These are phyloP conservation scores for Yamadazyma ubonensis DNA, from an alignment of 805 yeast genomes.

Conservation along the genomic window DNA sequence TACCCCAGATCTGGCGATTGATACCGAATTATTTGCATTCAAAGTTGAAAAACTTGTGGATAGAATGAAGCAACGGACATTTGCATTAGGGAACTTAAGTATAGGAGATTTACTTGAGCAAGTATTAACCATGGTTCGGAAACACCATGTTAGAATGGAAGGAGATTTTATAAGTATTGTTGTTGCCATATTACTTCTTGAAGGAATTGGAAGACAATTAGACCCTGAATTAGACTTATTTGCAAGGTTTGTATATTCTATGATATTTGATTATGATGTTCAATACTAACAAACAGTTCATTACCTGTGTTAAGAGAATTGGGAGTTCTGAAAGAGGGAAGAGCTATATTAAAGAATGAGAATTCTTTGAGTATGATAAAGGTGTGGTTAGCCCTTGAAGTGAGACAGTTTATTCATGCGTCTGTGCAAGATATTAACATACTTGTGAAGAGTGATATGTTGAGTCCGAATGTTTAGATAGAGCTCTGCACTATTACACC, in stretches of 20 bases:
- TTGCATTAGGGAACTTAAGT: conserved; percentile 86
- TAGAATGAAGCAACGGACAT: conserved; percentile 80
- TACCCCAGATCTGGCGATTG: conserved; percentile 89
- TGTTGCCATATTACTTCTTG: conserved; percentile 86
- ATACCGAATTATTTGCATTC: conserved; percentile 80
- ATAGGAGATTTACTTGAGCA: conserved; percentile 88
- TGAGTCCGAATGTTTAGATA: conserved; percentile 39
- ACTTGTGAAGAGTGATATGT: conserved; percentile 45
- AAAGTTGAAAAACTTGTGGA: conserved; percentile 83
- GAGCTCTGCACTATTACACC: no score
- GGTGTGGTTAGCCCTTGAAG: conserved; percentile 89
- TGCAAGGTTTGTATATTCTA: conserved; percentile 82
- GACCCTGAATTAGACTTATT: conserved; percentile 92
- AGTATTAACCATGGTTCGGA: conserved; percentile 86
- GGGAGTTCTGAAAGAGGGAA: conserved; percentile 66
- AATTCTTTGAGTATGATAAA: conserved; percentile 78
- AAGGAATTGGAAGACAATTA: conserved; percentile 92
- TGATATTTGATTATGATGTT: conserved; percentile 38
- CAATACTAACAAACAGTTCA: conserved; percentile 49
- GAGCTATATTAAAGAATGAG: conserved; percentile 52
- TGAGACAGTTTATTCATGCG: conserved; percentile 79
- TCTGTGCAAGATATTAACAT: conserved; percentile 67
- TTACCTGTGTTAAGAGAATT: conserved; percentile 82
- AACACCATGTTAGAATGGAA: conserved; percentile 96
- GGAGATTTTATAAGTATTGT: conserved; percentile 94